A percentile compares a stretch with the other conserved stretches of the same genome.
Evolutionary conservation across 768 basidiomycete species (phyloP).

Genomic region (Tulasnella sp.): DNA sequence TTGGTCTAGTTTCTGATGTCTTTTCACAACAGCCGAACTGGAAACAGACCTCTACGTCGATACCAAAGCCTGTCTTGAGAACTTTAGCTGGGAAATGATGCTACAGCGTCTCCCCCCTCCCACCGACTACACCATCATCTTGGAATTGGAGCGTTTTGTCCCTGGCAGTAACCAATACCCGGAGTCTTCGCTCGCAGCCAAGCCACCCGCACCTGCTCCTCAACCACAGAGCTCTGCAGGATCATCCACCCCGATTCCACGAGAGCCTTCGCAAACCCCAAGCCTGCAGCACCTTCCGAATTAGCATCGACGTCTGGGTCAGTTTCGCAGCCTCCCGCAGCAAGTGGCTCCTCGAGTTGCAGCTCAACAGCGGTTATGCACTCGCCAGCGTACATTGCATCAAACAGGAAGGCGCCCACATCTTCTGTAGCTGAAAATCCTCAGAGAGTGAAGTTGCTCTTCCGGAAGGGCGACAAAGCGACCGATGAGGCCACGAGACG

Average conservation of each 20-base stretch:
- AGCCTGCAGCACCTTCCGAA: background rate
- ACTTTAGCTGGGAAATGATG: slow-evolving; percentile 65
- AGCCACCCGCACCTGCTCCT: background rate
- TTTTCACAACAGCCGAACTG: slow-evolving; percentile 42
- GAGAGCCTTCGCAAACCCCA: background rate
- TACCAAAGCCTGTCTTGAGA: slow-evolving; percentile 68
- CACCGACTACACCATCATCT: slow-evolving; percentile 35
- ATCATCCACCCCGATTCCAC: background rate
- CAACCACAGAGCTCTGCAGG: background rate
- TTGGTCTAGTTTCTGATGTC: slow-evolving; percentile 30
- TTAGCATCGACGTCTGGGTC: background rate
- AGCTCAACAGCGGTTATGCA: background rate
- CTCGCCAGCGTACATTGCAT: background rate
- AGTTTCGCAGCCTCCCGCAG: background rate
- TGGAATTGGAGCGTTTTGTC: slow-evolving; percentile 13
- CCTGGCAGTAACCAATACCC: slow-evolving; percentile 9
- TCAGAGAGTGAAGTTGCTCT: background rate
- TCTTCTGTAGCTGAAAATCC: background rate
- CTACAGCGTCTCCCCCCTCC: slow-evolving; percentile 65
- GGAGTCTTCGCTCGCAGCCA: background rate
- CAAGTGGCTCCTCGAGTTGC: background rate
- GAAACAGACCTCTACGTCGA: slow-evolving; percentile 65
- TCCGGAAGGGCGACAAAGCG: background rate
- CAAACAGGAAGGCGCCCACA: background rate
- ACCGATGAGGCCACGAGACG: background rate